Evolutionary conservation across 257 asterid species (phyloP), one percentile per base, ranked within the genome.

Genomic region (Solanum ossicruentum): DNA sequence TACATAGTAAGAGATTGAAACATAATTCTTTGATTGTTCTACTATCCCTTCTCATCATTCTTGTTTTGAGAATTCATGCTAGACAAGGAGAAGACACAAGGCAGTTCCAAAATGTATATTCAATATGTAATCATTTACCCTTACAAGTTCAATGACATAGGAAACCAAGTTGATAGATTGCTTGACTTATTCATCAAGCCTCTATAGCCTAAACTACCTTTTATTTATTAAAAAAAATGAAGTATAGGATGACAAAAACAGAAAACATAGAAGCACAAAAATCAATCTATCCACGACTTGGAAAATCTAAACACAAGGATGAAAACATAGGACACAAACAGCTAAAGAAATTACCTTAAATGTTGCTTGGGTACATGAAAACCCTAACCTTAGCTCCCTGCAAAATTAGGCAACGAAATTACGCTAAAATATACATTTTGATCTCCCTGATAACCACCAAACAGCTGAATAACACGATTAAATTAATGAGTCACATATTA

Each of bases 331-430:
- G 36, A 45, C 32, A 43, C 39, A 72, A 13, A 26, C n/a, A 49
- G 17, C 21, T 8, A 75, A 15, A 17, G 26, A 51, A 4, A 21
- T 77, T 84, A 85, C 94, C 93, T 92, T 87, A 92, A 41, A 90
- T 88, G 90, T 86, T 89, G 92, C 94, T 90, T 55, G 94, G 94
- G 88, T 90, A 92, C 94, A 92, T 92, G 90, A 92, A 88, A 70
- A 92, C 93, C 78, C 94, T 89, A 47, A 92, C 92, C 47, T 88
- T 89, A 79, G 92, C 89, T 67, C 94, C 94, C 94, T 91, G 90
- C 73, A 87, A 84, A 67, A 47, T 73, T 45, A 18, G 28, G 49
- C 39, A 51, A 77, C 1, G 55, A 54, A 54, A 36, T 32, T 12
- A 79, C 56, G 55, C 45, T 36, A 26, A 13, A 10, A 28, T 9